Evolutionary conservation across 768 basidiomycete species (phyloP).

Genomic region (Calocybe gangraenosa): DNA sequence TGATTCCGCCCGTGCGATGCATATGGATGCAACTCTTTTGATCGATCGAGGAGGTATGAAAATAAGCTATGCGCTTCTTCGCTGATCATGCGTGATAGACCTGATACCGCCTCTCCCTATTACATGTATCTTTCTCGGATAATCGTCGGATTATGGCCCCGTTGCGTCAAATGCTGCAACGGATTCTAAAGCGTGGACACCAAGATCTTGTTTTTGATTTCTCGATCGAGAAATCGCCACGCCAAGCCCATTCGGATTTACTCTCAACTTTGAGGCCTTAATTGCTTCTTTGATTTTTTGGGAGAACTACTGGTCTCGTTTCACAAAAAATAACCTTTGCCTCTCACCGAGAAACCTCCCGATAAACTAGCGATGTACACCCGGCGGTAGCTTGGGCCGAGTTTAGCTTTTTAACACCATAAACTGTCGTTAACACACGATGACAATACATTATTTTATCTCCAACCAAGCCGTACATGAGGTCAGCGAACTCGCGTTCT

Average conservation of each 20-base stretch:
- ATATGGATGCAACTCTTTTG: constrained; percentile 1
- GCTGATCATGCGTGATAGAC: constrained; percentile 10
- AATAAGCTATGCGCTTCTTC: constrained; percentile 29
- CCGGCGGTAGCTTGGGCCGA: constrained; percentile 3
- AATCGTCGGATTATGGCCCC: constrained; percentile 19
- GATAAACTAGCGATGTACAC: constrained; percentile 19
- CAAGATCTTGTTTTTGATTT: not conserved
- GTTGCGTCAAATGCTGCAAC: not conserved
- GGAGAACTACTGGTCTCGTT: not conserved
- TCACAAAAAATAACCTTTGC: constrained; percentile 2
- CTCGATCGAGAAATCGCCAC: constrained; percentile 13
- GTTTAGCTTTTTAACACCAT: no score
- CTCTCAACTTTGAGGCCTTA: constrained; percentile 20
- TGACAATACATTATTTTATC: no score
- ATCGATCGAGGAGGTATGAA: constrained; percentile 25
- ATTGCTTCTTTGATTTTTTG: constrained; percentile 25
- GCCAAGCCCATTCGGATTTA: constrained; percentile 24
- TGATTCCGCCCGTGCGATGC: constrained; percentile 1
- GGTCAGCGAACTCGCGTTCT: no score
- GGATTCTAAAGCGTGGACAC: constrained; percentile 1
- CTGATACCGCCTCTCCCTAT: not conserved
- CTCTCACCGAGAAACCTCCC: constrained; percentile 12
- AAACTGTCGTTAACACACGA: no score
- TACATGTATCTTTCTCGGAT: constrained; percentile 20
- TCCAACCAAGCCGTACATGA: no score